Base-by-base conservation (phyloP, 108 stramenopile species). In the Bacterosira constricta region DNA sequence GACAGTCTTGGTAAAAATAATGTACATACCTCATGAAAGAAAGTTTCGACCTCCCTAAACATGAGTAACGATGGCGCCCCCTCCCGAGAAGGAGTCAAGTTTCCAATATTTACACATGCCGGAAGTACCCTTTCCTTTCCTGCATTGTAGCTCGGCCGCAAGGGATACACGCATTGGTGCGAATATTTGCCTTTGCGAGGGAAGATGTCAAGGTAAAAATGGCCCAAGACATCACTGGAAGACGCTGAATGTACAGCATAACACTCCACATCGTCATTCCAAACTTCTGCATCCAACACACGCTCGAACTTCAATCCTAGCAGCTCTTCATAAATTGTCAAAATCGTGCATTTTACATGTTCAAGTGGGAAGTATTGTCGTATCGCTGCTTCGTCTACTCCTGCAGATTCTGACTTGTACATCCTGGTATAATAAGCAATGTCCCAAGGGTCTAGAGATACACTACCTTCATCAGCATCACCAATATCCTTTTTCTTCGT, bases 21-120 rank as follows among this genome's bases (percentile, higher is more conserved):
- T n/a, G n/a, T n/a, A n/a, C n/a, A n/a, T n/a, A n/a, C n/a, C 18
- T 73, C 63, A 15, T 73, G 71, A 31, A 73, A 60, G n/a, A 73
- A 60, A 9, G 71, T 73, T 35, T 73, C 63, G 20, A 73, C 71
- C 45, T 73, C 71, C 10, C 63, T 30, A 54, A 73, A 73, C 25
- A 63, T 44, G 0, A 73, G 49, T 12, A 63, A n/a, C 4, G 60
- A 63, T 34, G 62, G 50, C 26, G 34, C 39, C 27, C 50, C 71
- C 21, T 44, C 46, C 5, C 42, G 11, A 18, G 51, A n/a, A 17
- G 63, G 49, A 8, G 63, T 50, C 5, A 60, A 31, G 26, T 60
- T 60, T 13, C 56, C 45, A 38, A 71, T 37, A 42, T 60, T 58
- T 13, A 63, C 61, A 38, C 70, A 63, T 13, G 70, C 70, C 4